Evolutionary conservation across 805 yeast species (phyloP).

Genomic region (Starmerella stigmatis): DNA sequence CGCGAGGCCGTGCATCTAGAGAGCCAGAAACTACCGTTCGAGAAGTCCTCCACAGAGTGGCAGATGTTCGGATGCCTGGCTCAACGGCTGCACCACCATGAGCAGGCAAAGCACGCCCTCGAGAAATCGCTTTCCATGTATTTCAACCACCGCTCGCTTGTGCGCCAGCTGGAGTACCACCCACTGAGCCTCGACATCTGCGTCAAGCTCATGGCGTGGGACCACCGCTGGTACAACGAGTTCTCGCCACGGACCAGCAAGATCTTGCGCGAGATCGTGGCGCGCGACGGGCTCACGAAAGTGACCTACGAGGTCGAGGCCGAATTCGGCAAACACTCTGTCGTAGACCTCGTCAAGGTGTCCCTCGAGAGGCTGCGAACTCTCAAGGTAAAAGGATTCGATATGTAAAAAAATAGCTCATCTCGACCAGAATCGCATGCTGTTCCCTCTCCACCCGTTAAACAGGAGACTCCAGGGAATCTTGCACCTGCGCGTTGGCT

Average conservation of each 20-base stretch:
- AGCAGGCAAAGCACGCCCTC: slow-evolving; percentile 78
- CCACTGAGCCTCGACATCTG: slow-evolving; percentile 50
- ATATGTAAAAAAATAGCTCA: no score
- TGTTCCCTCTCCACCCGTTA: no score
- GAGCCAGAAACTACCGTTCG: slow-evolving; percentile 71
- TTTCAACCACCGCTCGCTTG: slow-evolving; percentile 70
- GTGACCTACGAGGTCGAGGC: slow-evolving; percentile 39
- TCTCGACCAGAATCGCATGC: no score
- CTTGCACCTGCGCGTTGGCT: no score
- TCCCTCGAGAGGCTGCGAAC: slow-evolving; percentile 23
- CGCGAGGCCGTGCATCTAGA: slow-evolving; percentile 82
- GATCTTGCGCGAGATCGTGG: slow-evolving; percentile 51
- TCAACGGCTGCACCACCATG: slow-evolving; percentile 68
- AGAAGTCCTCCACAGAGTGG: slow-evolving; percentile 79
- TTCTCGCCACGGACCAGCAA: slow-evolving; percentile 61
- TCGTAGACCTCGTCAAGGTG: slow-evolving; percentile 26
- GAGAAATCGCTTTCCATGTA: slow-evolving; percentile 57
- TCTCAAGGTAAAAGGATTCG: slow-evolving; percentile 24
- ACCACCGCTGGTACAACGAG: slow-evolving; percentile 93
- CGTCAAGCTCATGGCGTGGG: slow-evolving; percentile 87
- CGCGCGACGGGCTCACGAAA: slow-evolving; percentile 69
- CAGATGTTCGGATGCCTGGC: slow-evolving; percentile 83
- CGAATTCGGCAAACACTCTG: slow-evolving; percentile 27
- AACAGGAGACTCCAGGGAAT: no score
- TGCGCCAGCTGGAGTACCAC: slow-evolving; percentile 51